Evolutionary conservation across 139 green algal species (phyloP), one percentile per base, ranked within the genome.

Genomic region (Pseudopediastrum boryanum): DNA sequence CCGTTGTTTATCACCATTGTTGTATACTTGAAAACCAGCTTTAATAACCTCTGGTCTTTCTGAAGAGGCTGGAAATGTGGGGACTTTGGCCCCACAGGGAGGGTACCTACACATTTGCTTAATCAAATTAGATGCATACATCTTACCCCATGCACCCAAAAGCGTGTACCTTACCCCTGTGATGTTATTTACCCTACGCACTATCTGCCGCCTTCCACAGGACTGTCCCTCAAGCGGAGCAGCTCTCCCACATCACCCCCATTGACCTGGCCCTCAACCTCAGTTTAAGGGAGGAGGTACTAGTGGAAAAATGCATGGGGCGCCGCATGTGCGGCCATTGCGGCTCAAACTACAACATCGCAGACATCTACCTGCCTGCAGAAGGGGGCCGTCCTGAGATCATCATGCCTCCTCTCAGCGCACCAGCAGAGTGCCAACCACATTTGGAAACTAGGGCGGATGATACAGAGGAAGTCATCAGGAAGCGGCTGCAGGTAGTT

Each of bases 281-380:
- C 35, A 50, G 64, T 0, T 81, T 99, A 39, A 76, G 94, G 3
- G 92, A 99, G 76, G 94, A 98, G 78, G 87, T 98, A 29, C 84
- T 99, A 62, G 89, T 98, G 21, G 83, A 94, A 39, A 99, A 99
- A 80, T 98, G 94, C 85, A 78, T 96, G 69, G 94, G 93, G 0
- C 84, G 96, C 4, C 86, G 95, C 2, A 83, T 96, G n/a, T 99
- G 96, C 86, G 75, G 36, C 2, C 85, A 98, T 69, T 99, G 96
- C 83, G 92, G 93, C 39, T 93, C 93, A 77, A 94, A 93, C 84
- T 99, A 92, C 90, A 99, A 99, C 87, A 74, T 99, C 0, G 96
- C 96, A 25, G 86, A 98, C 85, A 99, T 99, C 76, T 83, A 95
- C 74, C 81, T 96, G 50, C 84, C 90, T 4, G 89, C 92, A 33